phyloP scores from a whole-genome alignment of 140 eudicot genomes.

The Oenanthe javanica region DNA sequence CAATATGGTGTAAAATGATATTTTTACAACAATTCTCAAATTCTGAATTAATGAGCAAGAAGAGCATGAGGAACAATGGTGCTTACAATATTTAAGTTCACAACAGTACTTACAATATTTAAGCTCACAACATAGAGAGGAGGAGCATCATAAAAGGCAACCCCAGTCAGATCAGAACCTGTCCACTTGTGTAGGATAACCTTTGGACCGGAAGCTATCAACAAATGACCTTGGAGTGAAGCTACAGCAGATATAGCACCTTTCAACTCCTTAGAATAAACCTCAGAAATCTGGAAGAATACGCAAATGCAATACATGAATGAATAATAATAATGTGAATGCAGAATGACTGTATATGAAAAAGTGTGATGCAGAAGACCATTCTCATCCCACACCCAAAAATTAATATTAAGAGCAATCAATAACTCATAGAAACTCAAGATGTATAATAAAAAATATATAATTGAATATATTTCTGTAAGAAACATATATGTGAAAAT shows the following conservation, averaged over 20 bases:
- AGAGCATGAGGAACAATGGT: neutral
- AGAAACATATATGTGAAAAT: neutral
- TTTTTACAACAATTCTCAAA: neutral
- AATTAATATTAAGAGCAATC: neutral
- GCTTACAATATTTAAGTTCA: conserved; percentile 91
- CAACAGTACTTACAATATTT: conserved; percentile 69
- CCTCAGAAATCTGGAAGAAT: conserved; percentile 69
- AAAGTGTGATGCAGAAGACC: neutral
- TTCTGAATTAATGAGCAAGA: neutral
- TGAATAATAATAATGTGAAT: neutral
- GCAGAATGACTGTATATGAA: neutral
- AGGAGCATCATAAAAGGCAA: conserved; percentile 89
- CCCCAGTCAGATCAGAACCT: conserved; percentile 87
- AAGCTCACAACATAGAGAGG: conserved; percentile 98
- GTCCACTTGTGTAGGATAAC: conserved; percentile 87
- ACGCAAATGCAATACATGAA: neutral
- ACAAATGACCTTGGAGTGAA: conserved; percentile 85
- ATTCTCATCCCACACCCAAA: neutral
- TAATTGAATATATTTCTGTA: neutral
- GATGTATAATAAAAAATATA: neutral
- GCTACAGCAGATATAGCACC: conserved; percentile 98
- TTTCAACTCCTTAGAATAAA: conserved; percentile 89
- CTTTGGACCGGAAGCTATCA: conserved; percentile 98
- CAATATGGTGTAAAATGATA: neutral
- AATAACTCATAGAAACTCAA: neutral